Percentiles rank a stretch among this genome's conserved stretches.
phyloP scores from a whole-genome alignment of 75 land plant genomes.

The Selaginella tamariscina region DNA sequence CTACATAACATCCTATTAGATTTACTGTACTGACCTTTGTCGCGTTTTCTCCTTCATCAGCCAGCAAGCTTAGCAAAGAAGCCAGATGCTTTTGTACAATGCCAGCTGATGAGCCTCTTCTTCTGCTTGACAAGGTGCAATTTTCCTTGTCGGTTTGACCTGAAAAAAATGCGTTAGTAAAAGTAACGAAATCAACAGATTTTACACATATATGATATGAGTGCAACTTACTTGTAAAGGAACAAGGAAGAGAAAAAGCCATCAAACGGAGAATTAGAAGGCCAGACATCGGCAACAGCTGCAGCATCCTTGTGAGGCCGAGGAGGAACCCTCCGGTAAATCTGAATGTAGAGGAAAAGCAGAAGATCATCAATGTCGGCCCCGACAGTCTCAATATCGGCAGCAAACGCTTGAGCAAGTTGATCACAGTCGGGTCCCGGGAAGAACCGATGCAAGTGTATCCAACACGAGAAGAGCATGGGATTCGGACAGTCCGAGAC shows the following conservation, averaged over 20 bases:
- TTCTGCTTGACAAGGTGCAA: slow-evolving; percentile 83
- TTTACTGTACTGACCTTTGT: background rate
- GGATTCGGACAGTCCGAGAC: slow-evolving; percentile 47
- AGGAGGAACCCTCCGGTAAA: slow-evolving; percentile 65
- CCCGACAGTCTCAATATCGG: slow-evolving; percentile 38
- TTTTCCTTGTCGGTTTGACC: slow-evolving; percentile 55
- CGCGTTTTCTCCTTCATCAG: slow-evolving; percentile 58
- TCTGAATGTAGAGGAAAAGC: slow-evolving; percentile 69
- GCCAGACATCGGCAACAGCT: slow-evolving; percentile 91
- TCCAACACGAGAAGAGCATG: slow-evolving; percentile 66
- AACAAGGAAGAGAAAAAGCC: slow-evolving; percentile 70
- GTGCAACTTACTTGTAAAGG: slow-evolving; percentile 58
- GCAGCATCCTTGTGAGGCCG: slow-evolving; percentile 88
- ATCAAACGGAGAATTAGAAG: slow-evolving; percentile 85
- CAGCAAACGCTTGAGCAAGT: slow-evolving; percentile 24
- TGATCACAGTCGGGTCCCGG: slow-evolving; percentile 31
- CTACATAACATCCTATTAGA: no score
- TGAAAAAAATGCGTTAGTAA: slow-evolving; percentile 25
- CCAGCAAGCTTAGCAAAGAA: slow-evolving; percentile 57
- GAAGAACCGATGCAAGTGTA: slow-evolving; percentile 60
- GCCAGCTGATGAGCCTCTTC: slow-evolving; percentile 93
- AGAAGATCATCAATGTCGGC: slow-evolving; percentile 66
- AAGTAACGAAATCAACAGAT: slow-evolving; percentile 6
- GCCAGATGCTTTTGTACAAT: slow-evolving; percentile 83
- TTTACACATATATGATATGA: no score